phyloP scores from a whole-genome alignment of 129 eudicot genomes.

The Silybum marianum region DNA sequence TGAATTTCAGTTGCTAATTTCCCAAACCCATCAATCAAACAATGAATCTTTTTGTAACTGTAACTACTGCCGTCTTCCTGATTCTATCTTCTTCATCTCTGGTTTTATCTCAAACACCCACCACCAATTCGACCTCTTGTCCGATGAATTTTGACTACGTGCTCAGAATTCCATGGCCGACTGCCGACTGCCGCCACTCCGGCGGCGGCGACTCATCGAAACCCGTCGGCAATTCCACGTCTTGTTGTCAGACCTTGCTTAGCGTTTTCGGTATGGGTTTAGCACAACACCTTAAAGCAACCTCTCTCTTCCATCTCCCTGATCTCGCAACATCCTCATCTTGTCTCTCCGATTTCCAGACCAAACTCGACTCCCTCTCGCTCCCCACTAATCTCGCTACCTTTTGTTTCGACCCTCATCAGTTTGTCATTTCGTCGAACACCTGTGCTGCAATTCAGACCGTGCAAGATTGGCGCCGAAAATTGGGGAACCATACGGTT shows the following conservation, averaged over 20 bases:
- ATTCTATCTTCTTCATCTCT: background rate
- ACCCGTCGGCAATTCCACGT: slow-evolving; percentile 21
- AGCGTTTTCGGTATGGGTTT: slow-evolving; percentile 62
- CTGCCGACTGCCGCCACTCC: slow-evolving; percentile 40
- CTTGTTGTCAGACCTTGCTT: slow-evolving; percentile 66
- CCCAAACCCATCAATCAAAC: slow-evolving; percentile 12
- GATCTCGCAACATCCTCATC: slow-evolving; percentile 51
- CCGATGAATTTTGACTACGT: slow-evolving; percentile 63
- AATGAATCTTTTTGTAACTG: background rate
- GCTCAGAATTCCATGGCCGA: slow-evolving; percentile 50
- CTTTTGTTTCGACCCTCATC: slow-evolving; percentile 61
- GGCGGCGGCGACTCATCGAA: slow-evolving; percentile 14
- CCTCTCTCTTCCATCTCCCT: slow-evolving; percentile 54
- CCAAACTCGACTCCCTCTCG: slow-evolving; percentile 39
- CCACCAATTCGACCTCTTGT: slow-evolving; percentile 38
- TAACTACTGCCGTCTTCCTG: background rate
- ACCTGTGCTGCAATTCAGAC: slow-evolving; percentile 62
- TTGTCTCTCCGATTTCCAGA: slow-evolving; percentile 62
- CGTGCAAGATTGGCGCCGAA: slow-evolving; percentile 57
- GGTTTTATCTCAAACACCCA: background rate
- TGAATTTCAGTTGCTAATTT: background rate
- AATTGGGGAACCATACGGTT: slow-evolving; percentile 51
- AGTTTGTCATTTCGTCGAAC: slow-evolving; percentile 63
- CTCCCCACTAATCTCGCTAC: slow-evolving; percentile 50
- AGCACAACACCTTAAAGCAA: slow-evolving; percentile 46